These are phyloP conservation scores for Sclerotinia nivalis DNA, from an alignment of 2,329 filamentous ascomycete species.

Conservation along the genomic window DNA sequence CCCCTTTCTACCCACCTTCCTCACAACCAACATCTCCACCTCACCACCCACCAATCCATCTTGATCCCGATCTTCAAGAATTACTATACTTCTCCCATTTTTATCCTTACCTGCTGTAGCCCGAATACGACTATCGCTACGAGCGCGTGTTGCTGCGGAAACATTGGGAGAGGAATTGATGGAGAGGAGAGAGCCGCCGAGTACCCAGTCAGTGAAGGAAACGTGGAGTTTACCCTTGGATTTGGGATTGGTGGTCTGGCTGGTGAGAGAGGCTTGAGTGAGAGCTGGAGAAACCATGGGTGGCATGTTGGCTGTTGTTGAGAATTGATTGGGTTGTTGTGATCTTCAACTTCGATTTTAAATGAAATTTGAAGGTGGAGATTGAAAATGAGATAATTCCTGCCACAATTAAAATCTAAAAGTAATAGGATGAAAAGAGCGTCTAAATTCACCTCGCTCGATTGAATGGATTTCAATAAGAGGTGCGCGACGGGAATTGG, in stretches of 20 bases:
- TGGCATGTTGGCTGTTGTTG: neutral
- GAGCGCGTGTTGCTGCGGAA: neutral
- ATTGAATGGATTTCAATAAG: neutral
- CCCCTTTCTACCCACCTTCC: conserved; percentile 5
- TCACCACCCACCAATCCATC: conserved; percentile 14
- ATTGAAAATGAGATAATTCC: neutral
- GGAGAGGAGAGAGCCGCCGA: conserved; percentile 36
- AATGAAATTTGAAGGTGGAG: neutral
- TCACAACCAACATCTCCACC: conserved; percentile 11
- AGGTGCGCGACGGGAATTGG: neutral
- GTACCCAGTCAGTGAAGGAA: conserved; percentile 39
- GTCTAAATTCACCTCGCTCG: neutral
- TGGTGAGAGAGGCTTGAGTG: conserved; percentile 14
- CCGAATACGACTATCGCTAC: conserved; percentile 11
- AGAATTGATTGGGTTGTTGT: neutral
- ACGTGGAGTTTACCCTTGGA: conserved; percentile 31
- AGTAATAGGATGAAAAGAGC: neutral
- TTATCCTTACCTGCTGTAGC: conserved; percentile 17
- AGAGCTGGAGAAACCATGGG: neutral
- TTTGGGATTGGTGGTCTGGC: conserved; percentile 5
- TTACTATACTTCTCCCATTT: conserved; percentile 8
- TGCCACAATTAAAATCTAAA: neutral
- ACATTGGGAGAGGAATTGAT: conserved; percentile 6
- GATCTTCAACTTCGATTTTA: neutral
- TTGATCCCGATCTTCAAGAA: conserved; percentile 8